phyloP scores from a whole-genome alignment of 768 basidiomycete species.

The Tulasnella sp. region DNA sequence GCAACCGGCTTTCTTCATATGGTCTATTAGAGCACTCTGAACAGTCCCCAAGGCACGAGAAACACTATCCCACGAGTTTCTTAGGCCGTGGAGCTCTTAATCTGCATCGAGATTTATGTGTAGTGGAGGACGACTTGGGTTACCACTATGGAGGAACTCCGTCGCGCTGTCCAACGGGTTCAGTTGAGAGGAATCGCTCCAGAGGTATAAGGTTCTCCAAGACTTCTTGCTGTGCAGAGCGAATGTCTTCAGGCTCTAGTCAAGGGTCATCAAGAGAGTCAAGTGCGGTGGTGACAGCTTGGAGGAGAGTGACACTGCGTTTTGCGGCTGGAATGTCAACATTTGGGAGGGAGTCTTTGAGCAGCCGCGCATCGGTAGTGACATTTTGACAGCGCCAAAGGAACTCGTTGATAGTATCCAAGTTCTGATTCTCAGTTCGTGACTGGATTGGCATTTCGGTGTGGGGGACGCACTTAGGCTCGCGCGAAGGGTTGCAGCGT shows the following conservation, averaged over 20 bases:
- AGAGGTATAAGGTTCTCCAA: not conserved
- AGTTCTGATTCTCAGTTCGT: not conserved
- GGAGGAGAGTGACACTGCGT: not conserved
- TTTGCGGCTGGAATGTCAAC: not conserved
- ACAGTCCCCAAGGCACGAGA: not conserved
- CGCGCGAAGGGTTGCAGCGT: too few relatives aligned
- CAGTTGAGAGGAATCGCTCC: not conserved
- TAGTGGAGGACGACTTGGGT: not conserved
- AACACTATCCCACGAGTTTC: slow-evolving; percentile 11
- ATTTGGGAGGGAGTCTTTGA: not conserved
- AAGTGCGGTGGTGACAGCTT: not conserved
- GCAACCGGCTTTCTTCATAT: not conserved
- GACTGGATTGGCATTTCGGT: not conserved
- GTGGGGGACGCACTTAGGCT: too few relatives aligned
- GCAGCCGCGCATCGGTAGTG: not conserved
- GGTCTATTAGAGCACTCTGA: not conserved
- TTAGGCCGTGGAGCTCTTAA: not conserved
- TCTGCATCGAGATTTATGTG: not conserved
- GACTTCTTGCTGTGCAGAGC: not conserved
- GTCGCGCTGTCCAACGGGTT: not conserved
- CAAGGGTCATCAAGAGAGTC: not conserved
- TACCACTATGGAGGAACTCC: not conserved
- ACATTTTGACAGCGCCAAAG: not conserved
- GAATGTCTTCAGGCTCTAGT: not conserved
- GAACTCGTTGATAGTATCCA: not conserved